Evolutionary conservation across 2,329 filamentous ascomycete genomes (phyloP).

Genomic region (Tolypocladium album): DNA sequence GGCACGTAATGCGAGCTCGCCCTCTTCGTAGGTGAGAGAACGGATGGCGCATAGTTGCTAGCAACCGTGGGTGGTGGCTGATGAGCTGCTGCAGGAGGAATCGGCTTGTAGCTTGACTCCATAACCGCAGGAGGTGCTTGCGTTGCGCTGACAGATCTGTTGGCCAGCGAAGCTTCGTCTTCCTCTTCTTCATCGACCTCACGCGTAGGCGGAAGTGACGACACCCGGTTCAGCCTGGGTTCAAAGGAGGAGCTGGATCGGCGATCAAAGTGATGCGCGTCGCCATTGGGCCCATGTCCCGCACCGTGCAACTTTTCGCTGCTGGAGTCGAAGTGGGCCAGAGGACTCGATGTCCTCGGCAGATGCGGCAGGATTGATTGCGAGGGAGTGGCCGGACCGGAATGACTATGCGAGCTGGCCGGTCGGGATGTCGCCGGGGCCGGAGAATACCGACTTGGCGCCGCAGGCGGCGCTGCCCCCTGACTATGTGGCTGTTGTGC

Average conservation of each 20-base stretch:
- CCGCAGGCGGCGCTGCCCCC: conserved; percentile 25
- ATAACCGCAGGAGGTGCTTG: conserved; percentile 13
- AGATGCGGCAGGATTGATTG: conserved; percentile 44
- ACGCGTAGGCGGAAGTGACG: conserved; percentile 48
- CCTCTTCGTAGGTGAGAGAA: conserved; percentile 47
- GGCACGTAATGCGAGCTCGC: conserved; percentile 40
- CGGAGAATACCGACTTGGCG: conserved; percentile 42
- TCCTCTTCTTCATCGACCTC: conserved; percentile 52
- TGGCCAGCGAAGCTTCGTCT: conserved; percentile 9
- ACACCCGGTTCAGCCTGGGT: conserved; percentile 39
- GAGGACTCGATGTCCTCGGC: conserved; percentile 54
- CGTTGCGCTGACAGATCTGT: conserved; percentile 14
- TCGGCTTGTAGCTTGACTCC: conserved; percentile 28
- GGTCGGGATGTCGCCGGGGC: conserved; percentile 30
- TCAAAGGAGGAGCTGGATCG: conserved; percentile 45
- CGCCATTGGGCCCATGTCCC: conserved; percentile 18
- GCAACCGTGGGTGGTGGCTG: conserved; percentile 39
- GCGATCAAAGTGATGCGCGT: conserved; percentile 32
- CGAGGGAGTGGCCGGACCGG: conserved; percentile 22
- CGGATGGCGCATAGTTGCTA: conserved; percentile 25
- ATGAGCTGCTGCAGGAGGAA: conserved; percentile 19
- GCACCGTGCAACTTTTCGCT: conserved; percentile 23
- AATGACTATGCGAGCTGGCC: conserved; percentile 28
- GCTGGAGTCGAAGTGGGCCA: conserved; percentile 51
- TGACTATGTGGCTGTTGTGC: conserved; percentile 27